Percentiles rank a stretch among this genome's conserved stretches.
These are phyloP conservation scores for Zymoseptoria crescenta DNA, from an alignment of 2,329 filamentous ascomycete species.

Conservation along the genomic window DNA sequence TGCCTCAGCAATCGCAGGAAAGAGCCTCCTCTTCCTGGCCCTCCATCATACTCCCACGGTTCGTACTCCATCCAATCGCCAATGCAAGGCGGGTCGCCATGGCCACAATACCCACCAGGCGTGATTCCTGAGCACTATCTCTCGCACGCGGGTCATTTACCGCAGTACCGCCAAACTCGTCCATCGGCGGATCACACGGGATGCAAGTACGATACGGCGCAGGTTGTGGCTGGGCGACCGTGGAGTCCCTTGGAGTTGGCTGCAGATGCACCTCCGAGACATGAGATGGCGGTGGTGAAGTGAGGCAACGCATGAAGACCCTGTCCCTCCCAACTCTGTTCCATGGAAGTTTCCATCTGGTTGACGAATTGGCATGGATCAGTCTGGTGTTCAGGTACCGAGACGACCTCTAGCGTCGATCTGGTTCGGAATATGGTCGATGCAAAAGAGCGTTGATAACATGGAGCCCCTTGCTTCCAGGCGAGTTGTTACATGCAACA, in stretches of 20 bases:
- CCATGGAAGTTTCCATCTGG: too few relatives aligned
- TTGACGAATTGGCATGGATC: too few relatives aligned
- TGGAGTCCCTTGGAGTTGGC: background rate
- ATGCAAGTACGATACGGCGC: background rate
- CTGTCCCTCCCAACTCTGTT: too few relatives aligned
- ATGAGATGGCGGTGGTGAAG: background rate
- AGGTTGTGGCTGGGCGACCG: background rate
- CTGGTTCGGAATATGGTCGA: too few relatives aligned
- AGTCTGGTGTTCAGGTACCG: too few relatives aligned
- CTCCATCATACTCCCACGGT: conserved; percentile 3
- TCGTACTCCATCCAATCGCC: background rate
- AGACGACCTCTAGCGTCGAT: too few relatives aligned
- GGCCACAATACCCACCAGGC: background rate
- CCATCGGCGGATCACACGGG: background rate
- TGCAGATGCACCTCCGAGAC: background rate
- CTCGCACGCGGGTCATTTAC: background rate
- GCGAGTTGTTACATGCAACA: too few relatives aligned
- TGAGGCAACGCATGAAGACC: background rate
- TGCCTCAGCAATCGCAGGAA: conserved; percentile 4
- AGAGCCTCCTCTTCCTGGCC: conserved; percentile 1
- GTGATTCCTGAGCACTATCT: background rate
- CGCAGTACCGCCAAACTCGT: background rate
- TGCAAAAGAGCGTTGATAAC: too few relatives aligned
- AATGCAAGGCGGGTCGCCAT: background rate
- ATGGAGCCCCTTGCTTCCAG: too few relatives aligned